Percentiles rank a stretch among this genome's conserved stretches.
Conservation (phyloP, 1,284 basidiomycete species). For the Pseudozyma sp. region DNA sequence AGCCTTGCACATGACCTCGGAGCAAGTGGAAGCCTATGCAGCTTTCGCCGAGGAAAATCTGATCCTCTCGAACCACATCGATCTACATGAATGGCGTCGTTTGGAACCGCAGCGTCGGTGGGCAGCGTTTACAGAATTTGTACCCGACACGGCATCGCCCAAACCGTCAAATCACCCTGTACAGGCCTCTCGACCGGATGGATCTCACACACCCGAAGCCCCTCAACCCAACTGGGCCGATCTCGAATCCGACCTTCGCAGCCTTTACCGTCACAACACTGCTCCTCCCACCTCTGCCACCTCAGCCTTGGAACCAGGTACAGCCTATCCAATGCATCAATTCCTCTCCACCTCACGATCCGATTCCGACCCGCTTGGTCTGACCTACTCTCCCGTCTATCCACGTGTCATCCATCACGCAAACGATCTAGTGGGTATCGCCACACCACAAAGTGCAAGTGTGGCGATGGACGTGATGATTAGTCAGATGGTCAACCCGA, state of each 20-base stretch:
- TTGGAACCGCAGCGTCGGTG: conserved; percentile 26
- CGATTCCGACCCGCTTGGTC: conserved; percentile 24
- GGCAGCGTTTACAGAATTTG: conserved; percentile 34
- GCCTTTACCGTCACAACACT: conserved; percentile 21
- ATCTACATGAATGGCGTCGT: conserved; percentile 39
- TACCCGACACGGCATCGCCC: conserved; percentile 2
- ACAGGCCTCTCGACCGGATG: neutral
- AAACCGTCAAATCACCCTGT: conserved; percentile 5
- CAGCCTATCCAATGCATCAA: conserved; percentile 23
- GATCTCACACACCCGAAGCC: neutral
- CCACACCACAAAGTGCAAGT: conserved; percentile 5
- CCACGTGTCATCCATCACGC: conserved; percentile 35
- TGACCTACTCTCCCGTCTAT: conserved; percentile 25
- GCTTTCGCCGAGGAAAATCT: conserved; percentile 76
- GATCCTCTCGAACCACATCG: conserved; percentile 41
- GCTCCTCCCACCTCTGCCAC: conserved; percentile 8
- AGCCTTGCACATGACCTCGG: conserved; percentile 73
- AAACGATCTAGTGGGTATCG: conserved; percentile 37
- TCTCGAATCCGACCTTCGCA: conserved; percentile 20
- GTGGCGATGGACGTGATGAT: conserved; percentile 21
- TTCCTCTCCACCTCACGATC: conserved; percentile 8
- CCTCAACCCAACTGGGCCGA: conserved; percentile 2
- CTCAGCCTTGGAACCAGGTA: conserved; percentile 4
- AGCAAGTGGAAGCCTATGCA: conserved; percentile 77
- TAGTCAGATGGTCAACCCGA: conserved; percentile 4